phyloP scores from a whole-genome alignment of 2,329 filamentous ascomycete species.

The Ambrosiella xylebori region DNA sequence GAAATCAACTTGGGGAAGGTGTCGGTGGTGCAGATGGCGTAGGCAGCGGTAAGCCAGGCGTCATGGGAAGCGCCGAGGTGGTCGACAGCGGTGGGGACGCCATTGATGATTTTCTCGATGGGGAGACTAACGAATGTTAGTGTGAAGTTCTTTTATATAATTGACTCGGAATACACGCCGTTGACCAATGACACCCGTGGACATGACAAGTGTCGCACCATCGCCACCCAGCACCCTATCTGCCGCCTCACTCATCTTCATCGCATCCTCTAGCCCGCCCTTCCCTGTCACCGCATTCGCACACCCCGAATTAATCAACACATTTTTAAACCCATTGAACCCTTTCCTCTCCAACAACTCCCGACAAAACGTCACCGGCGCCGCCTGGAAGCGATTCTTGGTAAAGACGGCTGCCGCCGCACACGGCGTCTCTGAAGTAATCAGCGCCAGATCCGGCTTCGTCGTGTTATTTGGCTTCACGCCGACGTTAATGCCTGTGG shows the following conservation, averaged over 20 bases:
- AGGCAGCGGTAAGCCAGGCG: slow-evolving; percentile 73
- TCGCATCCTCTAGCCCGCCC: slow-evolving; percentile 75
- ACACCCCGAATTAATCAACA: slow-evolving; percentile 89
- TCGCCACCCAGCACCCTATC: slow-evolving; percentile 41
- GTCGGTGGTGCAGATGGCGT: slow-evolving; percentile 93
- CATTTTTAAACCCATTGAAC: slow-evolving; percentile 55
- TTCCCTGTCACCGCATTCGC: slow-evolving; percentile 93
- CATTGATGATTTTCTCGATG: slow-evolving; percentile 72
- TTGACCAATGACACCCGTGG: slow-evolving; percentile 93
- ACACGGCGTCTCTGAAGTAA: slow-evolving; percentile 74
- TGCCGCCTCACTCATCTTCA: slow-evolving; percentile 62
- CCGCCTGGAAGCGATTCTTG: slow-evolving; percentile 95
- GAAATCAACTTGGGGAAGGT: slow-evolving; percentile 95
- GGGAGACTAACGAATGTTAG: slow-evolving; percentile 43
- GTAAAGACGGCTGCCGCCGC: slow-evolving; percentile 87
- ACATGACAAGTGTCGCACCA: slow-evolving; percentile 78
- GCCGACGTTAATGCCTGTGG: slow-evolving; percentile 75
- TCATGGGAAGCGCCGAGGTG: slow-evolving; percentile 59
- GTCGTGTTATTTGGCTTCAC: slow-evolving; percentile 86
- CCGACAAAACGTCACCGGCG: slow-evolving; percentile 74
- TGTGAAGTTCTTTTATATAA: background rate
- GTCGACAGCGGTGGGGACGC: slow-evolving; percentile 59
- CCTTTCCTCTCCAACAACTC: slow-evolving; percentile 49
- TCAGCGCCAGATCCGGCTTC: slow-evolving; percentile 77
- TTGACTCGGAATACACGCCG: slow-evolving; percentile 31